Conservation (phyloP, 148 eudicot species). For the Dianthus caryophyllus region DNA sequence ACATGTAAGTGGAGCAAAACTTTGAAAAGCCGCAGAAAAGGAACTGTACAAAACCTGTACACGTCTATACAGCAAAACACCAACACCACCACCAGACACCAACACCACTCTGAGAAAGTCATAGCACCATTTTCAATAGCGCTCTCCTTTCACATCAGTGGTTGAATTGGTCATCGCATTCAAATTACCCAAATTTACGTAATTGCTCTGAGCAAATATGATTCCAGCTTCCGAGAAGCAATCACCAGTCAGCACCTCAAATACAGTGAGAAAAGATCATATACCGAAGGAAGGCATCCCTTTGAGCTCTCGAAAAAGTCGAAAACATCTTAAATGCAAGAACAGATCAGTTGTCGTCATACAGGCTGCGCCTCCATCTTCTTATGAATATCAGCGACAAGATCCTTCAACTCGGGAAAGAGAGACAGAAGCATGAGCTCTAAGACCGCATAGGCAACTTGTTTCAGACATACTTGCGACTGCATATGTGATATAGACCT, state of each 20-base stretch:
- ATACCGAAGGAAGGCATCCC: neutral
- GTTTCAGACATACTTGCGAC: constrained; percentile 87
- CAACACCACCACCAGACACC: neutral
- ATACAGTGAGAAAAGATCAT: neutral
- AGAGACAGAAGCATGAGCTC: constrained; percentile 75
- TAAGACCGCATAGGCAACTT: constrained; percentile 66
- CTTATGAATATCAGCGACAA: constrained; percentile 56
- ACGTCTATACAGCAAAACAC: constrained; percentile 18
- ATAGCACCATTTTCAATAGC: neutral
- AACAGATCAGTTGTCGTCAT: constrained; percentile 7
- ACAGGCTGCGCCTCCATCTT: constrained; percentile 33
- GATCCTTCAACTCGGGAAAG: constrained; percentile 77
- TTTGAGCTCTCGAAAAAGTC: constrained; percentile 5
- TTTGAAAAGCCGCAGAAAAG: constrained; percentile 6
- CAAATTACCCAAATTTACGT: neutral
- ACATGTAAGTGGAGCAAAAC: neutral
- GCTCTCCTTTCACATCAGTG: neutral
- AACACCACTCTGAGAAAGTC: neutral
- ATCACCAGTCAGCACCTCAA: neutral
- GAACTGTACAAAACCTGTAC: constrained; percentile 30
- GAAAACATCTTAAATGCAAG: neutral
- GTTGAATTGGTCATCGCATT: neutral
- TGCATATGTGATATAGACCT: constrained; percentile 32
- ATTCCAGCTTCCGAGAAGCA: neutral
- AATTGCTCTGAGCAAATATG: neutral